Evolutionary conservation across 306 rosid genomes (phyloP).

Genomic region (Quercus agrifolia): DNA sequence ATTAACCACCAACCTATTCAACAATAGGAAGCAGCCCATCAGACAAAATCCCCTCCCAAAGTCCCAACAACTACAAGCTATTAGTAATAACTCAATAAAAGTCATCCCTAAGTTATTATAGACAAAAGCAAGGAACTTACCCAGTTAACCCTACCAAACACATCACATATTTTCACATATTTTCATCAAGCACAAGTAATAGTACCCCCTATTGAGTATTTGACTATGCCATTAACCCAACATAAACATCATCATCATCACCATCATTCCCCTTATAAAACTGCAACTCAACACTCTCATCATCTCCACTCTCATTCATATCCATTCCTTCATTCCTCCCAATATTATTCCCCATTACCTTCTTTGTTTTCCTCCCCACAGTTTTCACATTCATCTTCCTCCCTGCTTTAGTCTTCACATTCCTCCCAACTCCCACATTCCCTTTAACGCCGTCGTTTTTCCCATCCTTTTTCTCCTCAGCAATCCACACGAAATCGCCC

Average conservation of each 20-base stretch:
- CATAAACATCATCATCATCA: slow-evolving; percentile 43
- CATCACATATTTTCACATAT: slow-evolving; percentile 22
- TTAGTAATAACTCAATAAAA: neutral
- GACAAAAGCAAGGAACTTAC: neutral
- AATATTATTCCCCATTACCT: slow-evolving; percentile 11
- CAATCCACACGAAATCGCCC: too few relatives aligned
- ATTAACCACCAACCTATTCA: too few relatives aligned
- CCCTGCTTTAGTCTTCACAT: slow-evolving; percentile 15
- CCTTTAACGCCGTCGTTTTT: neutral
- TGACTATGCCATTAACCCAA: slow-evolving; percentile 18
- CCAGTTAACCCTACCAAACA: neutral
- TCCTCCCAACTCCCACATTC: neutral
- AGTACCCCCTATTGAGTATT: neutral
- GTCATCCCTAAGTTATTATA: neutral
- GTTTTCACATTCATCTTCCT: slow-evolving; percentile 35
- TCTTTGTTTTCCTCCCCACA: slow-evolving; percentile 27
- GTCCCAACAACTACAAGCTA: neutral
- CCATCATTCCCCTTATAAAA: neutral
- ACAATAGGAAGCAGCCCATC: too few relatives aligned
- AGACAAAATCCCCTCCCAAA: neutral
- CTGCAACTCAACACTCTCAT: slow-evolving; percentile 32
- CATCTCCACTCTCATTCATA: neutral
- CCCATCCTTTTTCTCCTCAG: neutral
- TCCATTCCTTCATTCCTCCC: slow-evolving; percentile 1
- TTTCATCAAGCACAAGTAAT: too few relatives aligned